Base-by-base conservation (phyloP, 345 rosid genomes). In the Gossypium australe region DNA sequence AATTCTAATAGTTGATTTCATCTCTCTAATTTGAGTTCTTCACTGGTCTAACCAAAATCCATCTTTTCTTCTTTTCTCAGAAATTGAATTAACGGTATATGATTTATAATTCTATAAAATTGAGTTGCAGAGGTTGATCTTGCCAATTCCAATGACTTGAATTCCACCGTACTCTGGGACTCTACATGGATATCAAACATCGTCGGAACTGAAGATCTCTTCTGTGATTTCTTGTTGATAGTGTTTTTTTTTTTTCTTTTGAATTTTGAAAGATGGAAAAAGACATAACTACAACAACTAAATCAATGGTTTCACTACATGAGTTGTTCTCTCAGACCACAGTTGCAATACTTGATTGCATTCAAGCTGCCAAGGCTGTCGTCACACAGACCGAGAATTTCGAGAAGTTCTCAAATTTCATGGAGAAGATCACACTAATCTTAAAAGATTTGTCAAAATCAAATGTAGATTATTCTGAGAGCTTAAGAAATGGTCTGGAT, bases 361-460 rank as follows among this genome's bases (percentile, higher is more conserved):
- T 70, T 18, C 65, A 71, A 45, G 71, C 82, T 10, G 76, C 76
- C 7, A 65, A 71, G 62, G 22, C 27, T 56, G 78, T 75, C 17
- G 20, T 44, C 2, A 57, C 68, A 57, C 78, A 75, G 76, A 65
- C n/a, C 38, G 76, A 79, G 11, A 63, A 34, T 75, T 70, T 79
- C n/a, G 44, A 70, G 44, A 79, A 63, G 53, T 79, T 79, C 53
- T 79, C 72, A 10, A 74, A 71, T 47, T 79, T 70, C 67, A 27
- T 79, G 58, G 81, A 71, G 67, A 70, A 68, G 61, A 56, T 66
- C 12, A 41, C 47, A 38, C 66, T 24, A 47, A 17, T 75, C 34
- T 20, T 79, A 47, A 79, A 74, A 55, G 78, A 79, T 17, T 75
- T 79, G 44, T 55, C 81, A 7, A 71, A 60, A 45, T 79, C 73